These are phyloP conservation scores for Buddleja alternifolia DNA, from an alignment of 257 asterid genomes.

Conservation along the genomic window DNA sequence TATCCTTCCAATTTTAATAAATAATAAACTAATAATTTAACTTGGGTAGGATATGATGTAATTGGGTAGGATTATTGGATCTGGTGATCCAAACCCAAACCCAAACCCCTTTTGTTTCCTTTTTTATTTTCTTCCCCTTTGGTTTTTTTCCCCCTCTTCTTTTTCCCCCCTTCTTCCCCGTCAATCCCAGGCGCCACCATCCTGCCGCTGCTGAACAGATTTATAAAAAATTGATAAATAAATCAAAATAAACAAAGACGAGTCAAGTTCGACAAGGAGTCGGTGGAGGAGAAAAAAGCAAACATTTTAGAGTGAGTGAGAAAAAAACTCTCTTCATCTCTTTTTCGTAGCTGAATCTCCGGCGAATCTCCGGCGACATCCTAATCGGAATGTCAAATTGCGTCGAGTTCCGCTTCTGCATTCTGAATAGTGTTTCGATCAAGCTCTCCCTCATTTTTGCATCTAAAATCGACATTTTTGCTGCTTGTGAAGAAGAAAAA, in stretches of 20 bases:
- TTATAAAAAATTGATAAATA: conserved; percentile 56
- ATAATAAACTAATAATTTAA: too few species aligned
- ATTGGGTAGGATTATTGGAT: too few species aligned
- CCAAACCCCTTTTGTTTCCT: too few species aligned
- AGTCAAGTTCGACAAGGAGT: conserved; percentile 64
- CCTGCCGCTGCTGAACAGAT: too few species aligned
- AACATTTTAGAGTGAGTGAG: conserved; percentile 18
- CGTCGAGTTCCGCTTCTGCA: neutral
- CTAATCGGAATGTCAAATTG: conserved; percentile 31
- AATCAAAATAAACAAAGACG: conserved; percentile 57
- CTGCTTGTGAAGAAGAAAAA: neutral
- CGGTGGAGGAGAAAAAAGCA: too few species aligned
- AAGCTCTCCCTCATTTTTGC: conserved; percentile 23
- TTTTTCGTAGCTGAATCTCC: conserved; percentile 25
- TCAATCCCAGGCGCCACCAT: too few species aligned
- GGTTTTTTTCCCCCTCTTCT: too few species aligned
- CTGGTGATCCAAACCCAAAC: too few species aligned
- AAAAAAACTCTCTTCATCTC: conserved; percentile 22
- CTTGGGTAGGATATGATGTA: too few species aligned
- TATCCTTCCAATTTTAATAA: too few species aligned
- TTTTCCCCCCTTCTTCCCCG: too few species aligned
- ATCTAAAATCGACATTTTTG: conserved; percentile 13
- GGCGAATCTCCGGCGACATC: conserved; percentile 49
- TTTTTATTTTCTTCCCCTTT: too few species aligned
- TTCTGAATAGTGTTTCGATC: neutral